Conservation (phyloP, 1,284 basidiomycete genomes). For the Rhodotorula mucilaginosa region DNA sequence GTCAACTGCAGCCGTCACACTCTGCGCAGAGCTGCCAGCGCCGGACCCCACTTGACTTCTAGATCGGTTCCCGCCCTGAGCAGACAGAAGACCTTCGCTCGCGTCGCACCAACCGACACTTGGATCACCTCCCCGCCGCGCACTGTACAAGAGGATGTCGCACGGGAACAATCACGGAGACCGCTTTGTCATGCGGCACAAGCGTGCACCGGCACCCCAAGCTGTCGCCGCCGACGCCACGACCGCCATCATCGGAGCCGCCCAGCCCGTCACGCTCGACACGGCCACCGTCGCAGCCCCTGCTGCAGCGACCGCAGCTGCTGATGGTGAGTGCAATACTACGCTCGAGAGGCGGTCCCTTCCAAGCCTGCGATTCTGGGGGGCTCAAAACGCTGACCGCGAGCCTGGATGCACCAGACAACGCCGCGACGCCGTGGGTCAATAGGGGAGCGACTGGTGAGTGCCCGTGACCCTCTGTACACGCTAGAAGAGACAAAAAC, state of each 20-base stretch:
- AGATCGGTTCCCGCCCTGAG: too few relatives aligned
- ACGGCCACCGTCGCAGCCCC: neutral
- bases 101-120: too few relatives aligned
- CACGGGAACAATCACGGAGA: neutral
- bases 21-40: neutral
- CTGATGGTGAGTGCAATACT: neutral
- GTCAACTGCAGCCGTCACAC: neutral
- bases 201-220: neutral
- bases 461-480: too few relatives aligned
- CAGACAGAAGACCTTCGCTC: too few relatives aligned
- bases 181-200: conserved; percentile 3
- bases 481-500: too few relatives aligned
- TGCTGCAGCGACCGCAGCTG: neutral
- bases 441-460: too few relatives aligned
- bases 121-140: neutral
- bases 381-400: too few relatives aligned
- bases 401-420: too few relatives aligned
- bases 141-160: too few relatives aligned
- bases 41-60: too few relatives aligned
- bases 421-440: too few relatives aligned
- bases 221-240: neutral
- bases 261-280: neutral
- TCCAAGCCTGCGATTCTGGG: neutral
- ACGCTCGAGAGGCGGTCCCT: neutral
- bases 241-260: neutral